Evolutionary conservation across 2,329 filamentous ascomycete species (phyloP), one percentile per base, ranked within the genome.

Genomic region (Fusarium sp.): DNA sequence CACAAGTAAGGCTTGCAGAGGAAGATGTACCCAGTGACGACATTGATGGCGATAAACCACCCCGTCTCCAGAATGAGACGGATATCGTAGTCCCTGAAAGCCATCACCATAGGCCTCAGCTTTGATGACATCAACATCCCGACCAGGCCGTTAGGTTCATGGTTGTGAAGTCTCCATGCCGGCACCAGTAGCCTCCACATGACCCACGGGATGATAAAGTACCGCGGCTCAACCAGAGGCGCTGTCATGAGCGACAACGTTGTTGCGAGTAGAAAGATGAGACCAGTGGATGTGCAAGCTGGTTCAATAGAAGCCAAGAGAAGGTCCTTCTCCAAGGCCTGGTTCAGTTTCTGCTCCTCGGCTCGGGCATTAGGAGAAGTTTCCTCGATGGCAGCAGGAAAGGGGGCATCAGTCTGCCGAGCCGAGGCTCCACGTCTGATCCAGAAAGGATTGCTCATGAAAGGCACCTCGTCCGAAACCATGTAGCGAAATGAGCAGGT

Each of bases 141-240:
- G 20, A 73, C 5, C 14, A 73, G 1, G 20, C 39, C 58, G 37
- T 27, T 10, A 1, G n/a, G 6, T 29, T 67, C 64, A 37, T 79
- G 76, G 27, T 77, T 74, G 39, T 77, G 72, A 6, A 79, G 43
- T 33, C 75, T 74, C 84, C 84, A 85, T 61, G 86, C 82, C 0
- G 94, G 94, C 1, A 97, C 84, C 78, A 97, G 89, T 9, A 98
- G 84, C 1, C 97, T 89, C 94, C 95, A 98, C 78, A 98, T 92
- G 10, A 98, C 89, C 95, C 95, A 99, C 0, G 96, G 95, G 14
- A 98, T 88, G 80, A 99, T 97, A 82, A 98, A 98, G 83, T 99
- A 99, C 16, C 97, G 90, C 16, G 97, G 97, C 82, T 99, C 97
- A 11, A 99, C 96, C 1, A 99, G 88, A 0, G 97, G 95, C 0